A percentile compares a stretch with the other conserved stretches of the same genome.
These are phyloP conservation scores for Agaricus blazei DNA, from an alignment of 768 basidiomycete genomes.

Conservation along the genomic window DNA sequence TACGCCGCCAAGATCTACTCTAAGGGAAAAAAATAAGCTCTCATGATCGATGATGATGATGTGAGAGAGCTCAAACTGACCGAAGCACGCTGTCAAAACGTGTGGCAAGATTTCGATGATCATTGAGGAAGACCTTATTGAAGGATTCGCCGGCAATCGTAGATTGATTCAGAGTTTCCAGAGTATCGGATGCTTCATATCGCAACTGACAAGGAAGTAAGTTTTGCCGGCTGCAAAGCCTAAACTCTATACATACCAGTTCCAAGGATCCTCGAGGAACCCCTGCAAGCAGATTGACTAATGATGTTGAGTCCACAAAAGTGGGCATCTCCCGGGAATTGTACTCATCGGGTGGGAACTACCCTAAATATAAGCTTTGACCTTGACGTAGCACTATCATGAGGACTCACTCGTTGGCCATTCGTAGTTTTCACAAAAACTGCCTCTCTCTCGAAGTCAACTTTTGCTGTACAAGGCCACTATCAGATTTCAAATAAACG, in stretches of 20 bases:
- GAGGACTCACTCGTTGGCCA: constrained; percentile 46
- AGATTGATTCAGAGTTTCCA: constrained; percentile 54
- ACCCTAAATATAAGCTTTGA: neutral
- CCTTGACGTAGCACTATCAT: neutral
- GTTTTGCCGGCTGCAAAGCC: neutral
- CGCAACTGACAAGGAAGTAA: constrained; percentile 46
- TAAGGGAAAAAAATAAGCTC: constrained; percentile 16
- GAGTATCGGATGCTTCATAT: constrained; percentile 70
- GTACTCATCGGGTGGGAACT: constrained; percentile 64
- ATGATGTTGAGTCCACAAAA: constrained; percentile 76
- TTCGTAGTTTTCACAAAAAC: constrained; percentile 54
- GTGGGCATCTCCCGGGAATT: constrained; percentile 43
- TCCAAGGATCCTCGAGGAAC: constrained; percentile 76
- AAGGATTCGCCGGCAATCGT: constrained; percentile 57
- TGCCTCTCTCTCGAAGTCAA: constrained; percentile 53
- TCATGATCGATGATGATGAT: neutral
- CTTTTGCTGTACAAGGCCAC: constrained; percentile 46
- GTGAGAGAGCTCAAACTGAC: constrained; percentile 30
- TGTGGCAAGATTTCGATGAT: constrained; percentile 55
- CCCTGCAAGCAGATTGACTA: constrained; percentile 70
- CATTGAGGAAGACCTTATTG: constrained; percentile 64
- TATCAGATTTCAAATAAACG: neutral
- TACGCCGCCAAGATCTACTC: constrained; percentile 51
- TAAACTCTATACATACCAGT: constrained; percentile 43
- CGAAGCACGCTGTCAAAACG: constrained; percentile 73